Conservation (phyloP, 495 filamentous ascomycete species). For the Neurospora cerealis region DNA sequence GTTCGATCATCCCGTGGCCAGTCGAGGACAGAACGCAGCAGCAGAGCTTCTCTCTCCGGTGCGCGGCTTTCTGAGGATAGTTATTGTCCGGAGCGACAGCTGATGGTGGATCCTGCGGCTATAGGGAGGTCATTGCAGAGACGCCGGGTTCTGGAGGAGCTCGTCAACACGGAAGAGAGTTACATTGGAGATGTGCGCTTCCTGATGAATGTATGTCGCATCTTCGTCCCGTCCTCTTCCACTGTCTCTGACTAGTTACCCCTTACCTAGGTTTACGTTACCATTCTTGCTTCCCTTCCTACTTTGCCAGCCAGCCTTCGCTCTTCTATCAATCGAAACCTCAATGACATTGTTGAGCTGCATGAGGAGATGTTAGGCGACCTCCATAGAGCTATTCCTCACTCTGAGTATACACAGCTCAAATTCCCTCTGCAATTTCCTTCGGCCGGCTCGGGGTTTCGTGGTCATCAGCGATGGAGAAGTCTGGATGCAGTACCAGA, state of each 20-base stretch:
- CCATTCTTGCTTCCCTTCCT: conserved; percentile 51
- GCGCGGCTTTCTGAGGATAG: conserved; percentile 60
- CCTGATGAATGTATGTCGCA: conserved; percentile 60
- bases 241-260: conserved; percentile 3
- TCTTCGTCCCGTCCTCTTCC: background rate
- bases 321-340: conserved; percentile 53
- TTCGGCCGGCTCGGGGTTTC: conserved; percentile 6
- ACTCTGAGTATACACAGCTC: conserved; percentile 49
- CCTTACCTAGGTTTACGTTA: conserved; percentile 54
- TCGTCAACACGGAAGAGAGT: conserved; percentile 75
- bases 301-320: conserved; percentile 44
- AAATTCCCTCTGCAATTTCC: conserved; percentile 16
- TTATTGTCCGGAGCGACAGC: conserved; percentile 38
- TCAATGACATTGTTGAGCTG: conserved; percentile 59
- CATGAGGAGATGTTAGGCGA: conserved; percentile 62
- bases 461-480: conserved; percentile 44
- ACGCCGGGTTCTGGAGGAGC: conserved; percentile 69
- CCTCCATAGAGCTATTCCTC: conserved; percentile 50
- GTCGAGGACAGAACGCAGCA: conserved; percentile 52
- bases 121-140: conserved; percentile 61
- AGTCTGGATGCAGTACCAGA: conserved; percentile 53
- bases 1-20: conserved; percentile 42
- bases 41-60: conserved; percentile 48
- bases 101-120: conserved; percentile 58
- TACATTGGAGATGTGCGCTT: conserved; percentile 83